These are phyloP conservation scores for Russula foetens DNA, from an alignment of 768 basidiomycete species.

Conservation along the genomic window DNA sequence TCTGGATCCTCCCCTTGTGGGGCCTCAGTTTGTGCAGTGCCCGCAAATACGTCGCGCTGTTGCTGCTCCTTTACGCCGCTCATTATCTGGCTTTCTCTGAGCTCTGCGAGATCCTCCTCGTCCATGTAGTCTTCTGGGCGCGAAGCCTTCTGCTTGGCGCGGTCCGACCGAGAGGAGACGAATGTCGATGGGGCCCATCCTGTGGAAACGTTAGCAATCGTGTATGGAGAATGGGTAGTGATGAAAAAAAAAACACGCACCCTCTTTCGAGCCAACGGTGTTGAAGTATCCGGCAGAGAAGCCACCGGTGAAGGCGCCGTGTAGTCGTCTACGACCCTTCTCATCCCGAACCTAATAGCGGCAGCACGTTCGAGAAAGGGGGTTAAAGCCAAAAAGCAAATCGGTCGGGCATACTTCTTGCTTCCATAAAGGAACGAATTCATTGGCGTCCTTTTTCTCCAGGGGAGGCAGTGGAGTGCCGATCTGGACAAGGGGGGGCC, in stretches of 20 bases:
- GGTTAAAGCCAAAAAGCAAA: slow-evolving; percentile 20
- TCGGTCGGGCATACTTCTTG: slow-evolving; percentile 62
- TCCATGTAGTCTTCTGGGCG: slow-evolving; percentile 97
- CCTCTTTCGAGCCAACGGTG: slow-evolving; percentile 92
- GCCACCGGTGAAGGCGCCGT: slow-evolving; percentile 97
- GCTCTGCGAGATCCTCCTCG: slow-evolving; percentile 88
- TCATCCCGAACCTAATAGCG: slow-evolving; percentile 87
- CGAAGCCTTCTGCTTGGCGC: slow-evolving; percentile 53
- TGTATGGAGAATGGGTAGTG: neutral
- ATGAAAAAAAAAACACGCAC: slow-evolving; percentile 29
- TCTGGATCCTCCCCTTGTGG: slow-evolving; percentile 43
- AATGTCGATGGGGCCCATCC: slow-evolving; percentile 96
- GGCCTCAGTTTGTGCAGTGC: slow-evolving; percentile 42
- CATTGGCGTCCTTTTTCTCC: slow-evolving; percentile 88
- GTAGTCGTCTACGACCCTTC: slow-evolving; percentile 84
- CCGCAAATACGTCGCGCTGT: slow-evolving; percentile 67
- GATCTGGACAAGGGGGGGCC: slow-evolving; percentile 49
- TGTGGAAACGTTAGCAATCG: slow-evolving; percentile 27
- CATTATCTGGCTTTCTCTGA: slow-evolving; percentile 51
- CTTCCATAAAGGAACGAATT: slow-evolving; percentile 97
- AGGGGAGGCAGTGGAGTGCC: slow-evolving; percentile 92
- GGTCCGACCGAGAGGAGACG: slow-evolving; percentile 75
- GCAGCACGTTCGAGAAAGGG: slow-evolving; percentile 6
- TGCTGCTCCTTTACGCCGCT: slow-evolving; percentile 64
- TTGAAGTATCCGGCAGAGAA: slow-evolving; percentile 98